Evolutionary conservation across 2,329 filamentous ascomycete species (phyloP).

Genomic region (Catunica adiposa): DNA sequence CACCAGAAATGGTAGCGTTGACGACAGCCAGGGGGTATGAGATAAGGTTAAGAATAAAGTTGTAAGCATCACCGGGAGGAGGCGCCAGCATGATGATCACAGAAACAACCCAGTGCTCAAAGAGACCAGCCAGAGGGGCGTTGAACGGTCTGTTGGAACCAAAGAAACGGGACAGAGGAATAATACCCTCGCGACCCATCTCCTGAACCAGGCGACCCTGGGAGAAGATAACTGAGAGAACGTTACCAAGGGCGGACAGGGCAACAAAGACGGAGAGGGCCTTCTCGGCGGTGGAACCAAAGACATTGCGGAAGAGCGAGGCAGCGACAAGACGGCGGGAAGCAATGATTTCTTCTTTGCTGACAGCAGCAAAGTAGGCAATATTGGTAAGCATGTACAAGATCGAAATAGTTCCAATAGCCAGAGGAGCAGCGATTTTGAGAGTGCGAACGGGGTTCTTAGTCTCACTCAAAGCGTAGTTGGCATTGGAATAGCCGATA

Average conservation of each 20-base stretch:
- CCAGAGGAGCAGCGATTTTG: conserved; percentile 46
- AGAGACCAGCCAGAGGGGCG: conserved; percentile 42
- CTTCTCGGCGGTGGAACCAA: conserved; percentile 36
- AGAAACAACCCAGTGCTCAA: conserved; percentile 47
- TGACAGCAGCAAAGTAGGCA: conserved; percentile 45
- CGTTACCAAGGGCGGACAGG: conserved; percentile 50
- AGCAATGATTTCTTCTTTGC: conserved; percentile 35
- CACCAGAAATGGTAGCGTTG: conserved; percentile 37
- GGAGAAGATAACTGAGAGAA: conserved; percentile 51
- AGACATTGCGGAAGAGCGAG: conserved; percentile 39
- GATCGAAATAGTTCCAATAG: conserved; percentile 39
- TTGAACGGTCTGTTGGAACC: conserved; percentile 49
- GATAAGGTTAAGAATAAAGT: conserved; percentile 46
- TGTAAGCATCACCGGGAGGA: conserved; percentile 50
- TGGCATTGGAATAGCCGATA: conserved; percentile 52
- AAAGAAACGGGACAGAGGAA: conserved; percentile 46
- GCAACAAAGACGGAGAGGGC: conserved; percentile 50
- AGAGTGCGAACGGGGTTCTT: conserved; percentile 48
- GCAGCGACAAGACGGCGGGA: conserved; percentile 37
- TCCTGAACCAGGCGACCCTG: conserved; percentile 51
- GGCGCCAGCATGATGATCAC: conserved; percentile 51
- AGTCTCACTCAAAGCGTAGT: conserved; percentile 49
- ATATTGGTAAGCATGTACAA: conserved; percentile 53
- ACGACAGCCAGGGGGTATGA: conserved; percentile 46
- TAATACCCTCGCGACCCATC: conserved; percentile 47